phyloP scores from a whole-genome alignment of 768 basidiomycete species.

The Serendipita sp. region DNA sequence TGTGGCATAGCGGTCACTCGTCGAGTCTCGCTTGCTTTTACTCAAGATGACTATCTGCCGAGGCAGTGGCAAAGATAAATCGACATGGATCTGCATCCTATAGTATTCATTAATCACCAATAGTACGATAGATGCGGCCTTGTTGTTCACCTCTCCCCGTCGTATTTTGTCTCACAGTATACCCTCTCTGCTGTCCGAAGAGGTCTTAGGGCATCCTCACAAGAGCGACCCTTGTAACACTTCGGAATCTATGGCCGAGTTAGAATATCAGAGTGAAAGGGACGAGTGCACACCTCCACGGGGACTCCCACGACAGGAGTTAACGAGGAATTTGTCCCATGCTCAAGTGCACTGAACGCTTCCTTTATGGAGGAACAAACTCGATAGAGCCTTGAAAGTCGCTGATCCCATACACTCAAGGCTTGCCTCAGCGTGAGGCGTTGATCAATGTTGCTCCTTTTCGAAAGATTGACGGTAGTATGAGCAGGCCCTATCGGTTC shows the following conservation, averaged over 20 bases:
- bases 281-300: conserved; percentile 32
- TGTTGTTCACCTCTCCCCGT: conserved; percentile 52
- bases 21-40: conserved; percentile 76
- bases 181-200: conserved; percentile 29
- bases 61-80: conserved; percentile 23
- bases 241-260: conserved; percentile 48
- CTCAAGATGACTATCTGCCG: conserved; percentile 62
- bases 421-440: conserved; percentile 44
- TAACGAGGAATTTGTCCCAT: conserved; percentile 14
- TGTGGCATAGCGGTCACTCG: conserved; percentile 52
- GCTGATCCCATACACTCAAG: conserved; percentile 57
- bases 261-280: not conserved
- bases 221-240: conserved; percentile 55
- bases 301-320: conserved; percentile 40
- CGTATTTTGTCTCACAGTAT: conserved; percentile 89
- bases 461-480: conserved; percentile 34
- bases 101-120: not conserved
- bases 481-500: conserved; percentile 41
- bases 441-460: conserved; percentile 39
- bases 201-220: conserved; percentile 35
- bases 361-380: conserved; percentile 42
- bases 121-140: not conserved
- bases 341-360: conserved; percentile 29
- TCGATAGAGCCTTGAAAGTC: conserved; percentile 37
- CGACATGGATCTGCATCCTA: conserved; percentile 74